Evolutionary conservation across 1,284 basidiomycete genomes (phyloP), one percentile per base, ranked within the genome.

Genomic region (Rhodotorula sp.): DNA sequence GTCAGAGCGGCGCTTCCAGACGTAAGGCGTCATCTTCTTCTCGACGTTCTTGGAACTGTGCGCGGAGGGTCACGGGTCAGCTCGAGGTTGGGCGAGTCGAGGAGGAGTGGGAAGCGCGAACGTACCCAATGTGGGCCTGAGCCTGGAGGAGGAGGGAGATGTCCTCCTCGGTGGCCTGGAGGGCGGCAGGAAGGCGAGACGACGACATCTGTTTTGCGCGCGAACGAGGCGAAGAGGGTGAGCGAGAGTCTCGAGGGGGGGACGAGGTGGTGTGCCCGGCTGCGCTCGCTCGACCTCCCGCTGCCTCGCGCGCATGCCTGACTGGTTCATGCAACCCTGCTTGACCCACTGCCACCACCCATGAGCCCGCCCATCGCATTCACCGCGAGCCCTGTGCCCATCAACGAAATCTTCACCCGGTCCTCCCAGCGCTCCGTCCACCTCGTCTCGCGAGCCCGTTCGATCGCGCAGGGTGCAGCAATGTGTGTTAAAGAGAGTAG

Each of bases 21-120:
- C 92, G 83, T 99, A 99, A 66, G 91, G 86, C 80, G 90, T 88
- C 95, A 99, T 99, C 82, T 93, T 90, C 88, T 94, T 96, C 83
- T 96, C 93, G 85, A 92, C 94, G 85, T 97, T 97, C 89, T 97
- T 98, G 78, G 89, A 91, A 81, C 93, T 70, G 64, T 26, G 51
- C 51, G 57, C 1, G 26, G 11, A 1, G 8, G 15, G 28, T 20
- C 40, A 30, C 9, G 34, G 30, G 64, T 60, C 47, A 50, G 58
- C 40, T 26, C 0, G 37, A 8, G 56, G 28, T 4, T 2, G 34
- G 20, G 47, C 28, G n/a, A n/a, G 9, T 28, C 20, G 46, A 22
- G 15, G 30, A 26, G 28, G 34, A 30, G 10, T 1, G 9, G 24
- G 24, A 30, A 26, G 34, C 2, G 26, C 2, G 20, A 24, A 68